Conservation (phyloP, 108 stramenopile species). For the Cylindrotheca fusiformis region DNA sequence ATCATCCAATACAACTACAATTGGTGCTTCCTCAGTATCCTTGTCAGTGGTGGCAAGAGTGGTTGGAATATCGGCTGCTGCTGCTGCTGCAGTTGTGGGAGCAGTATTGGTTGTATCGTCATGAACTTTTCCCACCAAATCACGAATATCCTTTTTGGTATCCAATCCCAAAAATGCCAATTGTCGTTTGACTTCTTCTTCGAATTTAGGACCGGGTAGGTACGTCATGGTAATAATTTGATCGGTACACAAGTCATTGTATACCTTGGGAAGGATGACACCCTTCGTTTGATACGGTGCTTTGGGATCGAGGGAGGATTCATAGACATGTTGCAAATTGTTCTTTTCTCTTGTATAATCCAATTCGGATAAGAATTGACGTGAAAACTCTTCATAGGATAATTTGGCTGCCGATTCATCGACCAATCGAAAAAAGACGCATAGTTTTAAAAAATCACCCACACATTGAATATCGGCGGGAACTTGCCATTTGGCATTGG, state of each 20-base stretch:
- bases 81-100: neutral
- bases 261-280: slow-evolving; percentile 55
- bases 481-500: slow-evolving; percentile 77
- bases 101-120: slow-evolving; percentile 9
- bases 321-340: slow-evolving; percentile 57
- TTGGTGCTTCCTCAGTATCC: neutral
- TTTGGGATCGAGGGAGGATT: slow-evolving; percentile 53
- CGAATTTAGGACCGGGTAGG: slow-evolving; percentile 67
- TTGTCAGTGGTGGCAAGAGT: slow-evolving; percentile 7
- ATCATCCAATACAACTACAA: neutral
- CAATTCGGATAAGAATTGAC: slow-evolving; percentile 73
- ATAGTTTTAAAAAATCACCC: slow-evolving; percentile 62
- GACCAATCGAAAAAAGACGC: slow-evolving; percentile 63
- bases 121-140: slow-evolving; percentile 37
- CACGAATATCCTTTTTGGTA: slow-evolving; percentile 42
- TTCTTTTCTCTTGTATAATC: slow-evolving; percentile 55
- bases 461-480: slow-evolving; percentile 79
- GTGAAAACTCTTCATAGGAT: slow-evolving; percentile 63
- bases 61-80: neutral
- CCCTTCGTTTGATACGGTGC: slow-evolving; percentile 49
- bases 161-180: slow-evolving; percentile 59
- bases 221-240: slow-evolving; percentile 75
- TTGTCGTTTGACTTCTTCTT: slow-evolving; percentile 63
- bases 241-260: slow-evolving; percentile 53
- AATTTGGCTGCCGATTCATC: slow-evolving; percentile 56